These are phyloP conservation scores for Trichophyton schoenleinii DNA, from an alignment of 2,329 filamentous ascomycete genomes.

Conservation along the genomic window DNA sequence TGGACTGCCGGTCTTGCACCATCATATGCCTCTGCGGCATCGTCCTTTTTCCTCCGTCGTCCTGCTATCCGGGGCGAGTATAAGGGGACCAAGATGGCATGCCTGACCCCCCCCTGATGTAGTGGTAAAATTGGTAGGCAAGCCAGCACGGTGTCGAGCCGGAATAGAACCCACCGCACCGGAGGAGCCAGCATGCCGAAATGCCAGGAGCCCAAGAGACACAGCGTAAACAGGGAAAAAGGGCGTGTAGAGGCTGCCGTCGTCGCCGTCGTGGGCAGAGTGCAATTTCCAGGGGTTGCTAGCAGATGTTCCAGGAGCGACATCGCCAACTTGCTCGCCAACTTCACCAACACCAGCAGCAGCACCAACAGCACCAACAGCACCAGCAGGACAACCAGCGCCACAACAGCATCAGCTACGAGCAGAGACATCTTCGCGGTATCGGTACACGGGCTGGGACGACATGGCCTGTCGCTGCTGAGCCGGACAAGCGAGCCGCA, in stretches of 20 bases:
- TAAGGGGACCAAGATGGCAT: no score
- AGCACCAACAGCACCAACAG: no score
- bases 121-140: neutral
- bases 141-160: neutral
- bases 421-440: slow-evolving; percentile 4
- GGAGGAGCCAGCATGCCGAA: neutral
- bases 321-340: neutral
- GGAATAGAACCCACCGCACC: neutral
- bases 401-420: neutral
- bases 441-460: neutral
- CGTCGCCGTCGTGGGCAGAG: neutral
- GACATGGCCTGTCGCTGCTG: neutral
- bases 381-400: no score
- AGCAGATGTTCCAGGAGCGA: neutral
- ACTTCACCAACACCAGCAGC: neutral
- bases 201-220: neutral
- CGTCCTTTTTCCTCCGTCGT: no score
- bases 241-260: neutral
- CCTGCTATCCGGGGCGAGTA: no score
- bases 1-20: neutral
- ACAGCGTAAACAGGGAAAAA: neutral
- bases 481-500: neutral
- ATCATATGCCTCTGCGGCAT: neutral
- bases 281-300: slow-evolving; percentile 5
- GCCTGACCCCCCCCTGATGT: no score